Percentiles rank a stretch among this genome's conserved stretches.
Conservation (phyloP, 495 filamentous ascomycete genomes). For the Xylaria longipes region DNA sequence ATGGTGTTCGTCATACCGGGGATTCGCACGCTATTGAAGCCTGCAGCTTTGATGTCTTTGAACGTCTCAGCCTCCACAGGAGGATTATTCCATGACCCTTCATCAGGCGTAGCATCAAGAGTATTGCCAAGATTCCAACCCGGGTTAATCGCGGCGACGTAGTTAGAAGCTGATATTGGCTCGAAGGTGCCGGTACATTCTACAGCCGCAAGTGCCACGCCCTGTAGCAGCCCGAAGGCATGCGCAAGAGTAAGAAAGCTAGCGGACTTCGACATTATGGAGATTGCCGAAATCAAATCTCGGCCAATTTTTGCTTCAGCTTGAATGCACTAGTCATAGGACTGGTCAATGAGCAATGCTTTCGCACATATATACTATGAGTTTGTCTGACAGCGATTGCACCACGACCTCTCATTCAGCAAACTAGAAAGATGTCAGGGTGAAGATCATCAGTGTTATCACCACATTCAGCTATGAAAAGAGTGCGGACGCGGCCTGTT, state of each 20-base stretch:
- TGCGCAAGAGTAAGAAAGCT: not conserved
- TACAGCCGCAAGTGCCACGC: constrained; percentile 3
- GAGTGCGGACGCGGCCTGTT: not conserved
- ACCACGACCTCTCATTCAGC: not conserved
- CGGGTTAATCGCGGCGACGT: constrained; percentile 64
- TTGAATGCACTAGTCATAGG: not conserved
- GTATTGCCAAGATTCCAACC: constrained; percentile 67
- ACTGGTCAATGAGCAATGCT: not conserved
- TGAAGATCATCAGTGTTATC: not conserved
- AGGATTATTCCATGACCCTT: constrained; percentile 66
- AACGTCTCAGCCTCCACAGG: constrained; percentile 58
- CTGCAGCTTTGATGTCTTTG: constrained; percentile 57
- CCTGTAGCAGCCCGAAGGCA: constrained; percentile 15
- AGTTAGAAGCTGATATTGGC: constrained; percentile 27
- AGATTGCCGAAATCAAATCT: not conserved
- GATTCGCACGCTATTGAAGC: constrained; percentile 65
- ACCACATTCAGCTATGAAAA: not conserved
- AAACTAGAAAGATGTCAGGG: not conserved
- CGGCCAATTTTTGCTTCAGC: not conserved
- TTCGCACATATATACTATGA: not conserved
- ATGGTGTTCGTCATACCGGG: constrained; percentile 48
- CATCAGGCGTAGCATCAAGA: constrained; percentile 62
- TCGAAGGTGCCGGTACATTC: constrained; percentile 16
- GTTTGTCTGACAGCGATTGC: not conserved
- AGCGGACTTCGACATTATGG: constrained; percentile 9